Base-by-base conservation (phyloP, 2,329 filamentous ascomycete species). In the Ilyonectria destructans region DNA sequence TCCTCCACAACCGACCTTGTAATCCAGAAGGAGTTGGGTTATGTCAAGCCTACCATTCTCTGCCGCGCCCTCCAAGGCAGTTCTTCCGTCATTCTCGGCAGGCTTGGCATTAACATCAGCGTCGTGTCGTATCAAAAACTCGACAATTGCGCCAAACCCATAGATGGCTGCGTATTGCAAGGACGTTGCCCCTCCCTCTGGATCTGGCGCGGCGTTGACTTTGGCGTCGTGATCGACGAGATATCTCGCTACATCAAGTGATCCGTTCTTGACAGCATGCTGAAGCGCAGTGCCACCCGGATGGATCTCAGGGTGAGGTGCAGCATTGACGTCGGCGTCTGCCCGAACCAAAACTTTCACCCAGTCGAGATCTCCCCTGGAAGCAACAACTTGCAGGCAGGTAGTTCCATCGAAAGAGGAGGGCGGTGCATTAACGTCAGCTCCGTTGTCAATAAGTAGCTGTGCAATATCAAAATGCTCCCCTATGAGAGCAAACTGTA, bases 31-130 rank as follows among this genome's bases (percentile, higher is more conserved):
- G 3, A 60, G 17, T 10, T 51, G 58, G 12, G 40, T 33, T 12
- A 52, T 60, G 21, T 60, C 58, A 10, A 60, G 21, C 3, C 46
- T 51, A 2, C 58, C 58, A 43, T 60, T 23, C 45, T 40, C 46
- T 15, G 58, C 58, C 6, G 58, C 45, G 2, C n/a, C 10, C 10
- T 60, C 58, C 13, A 60, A 43, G 4, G 58, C 46, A 7, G 45
- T 60, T 10, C 45, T 5, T 2, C 57, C 57, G 6, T 40, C 2
- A 9, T 26, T 10, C 35, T 17, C 12, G 7, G 46, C 37, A 6
- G 29, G 10, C 13, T 15, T 9, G 21, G 58, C 58, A 9, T 60
- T 52, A 2, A 52, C 46, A 29, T 60, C 15, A 2, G 58, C 58
- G 3, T 3, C 6, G 19, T 51, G 46, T 1, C 19, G 10, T 8